Base-by-base conservation (phyloP, 352 stramenopile species). In the Phytophthora cactorum region DNA sequence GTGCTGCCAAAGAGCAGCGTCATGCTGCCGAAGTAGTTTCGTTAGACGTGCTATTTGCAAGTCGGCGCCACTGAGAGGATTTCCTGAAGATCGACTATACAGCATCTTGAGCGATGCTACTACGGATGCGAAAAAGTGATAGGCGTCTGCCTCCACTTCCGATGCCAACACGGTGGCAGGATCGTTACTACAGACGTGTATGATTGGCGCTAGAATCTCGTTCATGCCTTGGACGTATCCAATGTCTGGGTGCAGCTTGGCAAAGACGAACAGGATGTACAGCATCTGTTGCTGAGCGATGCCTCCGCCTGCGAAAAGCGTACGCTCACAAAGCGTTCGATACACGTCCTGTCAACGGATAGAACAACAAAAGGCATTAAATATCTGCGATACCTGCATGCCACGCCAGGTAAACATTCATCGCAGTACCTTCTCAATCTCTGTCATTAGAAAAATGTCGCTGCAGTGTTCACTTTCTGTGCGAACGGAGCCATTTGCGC, bases 201-300 rank as follows among this genome's bases (percentile, higher is more conserved):
- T 44, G 3, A 98, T 68, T 32, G 91, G 92, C 3, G 87, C 95
- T 3, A 97, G 76, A 55, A 98, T 92, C 68, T 98, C 96, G 69
- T 98, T 97, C 96, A 98, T 98, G 39, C 93, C 96, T 73, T 98
- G 96, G 54, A 96, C 86, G 81, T 98, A 98, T 27, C 90, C 89
- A 17, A 97, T 78, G 6, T 91, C 74, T 1, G 85, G 75, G 51
- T 98, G 75, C 36, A 91, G 74, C 59, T 90, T 90, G 12, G 90
- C 82, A 56, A 90, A 92, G 0, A 93, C 66, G 28, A 93, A 94
- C 10, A 96, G 61, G 15, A 91, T 82, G 22, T 77, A 78, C 15
- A 88, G 66, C 80, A 95, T 92, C 64, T 83, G 82, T 52, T 93
- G 78, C 52, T 87, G 75, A 4, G 74, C 73, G 32, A 86, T 82